Conservation (phyloP, 805 yeast genomes). For the Candida montana region DNA sequence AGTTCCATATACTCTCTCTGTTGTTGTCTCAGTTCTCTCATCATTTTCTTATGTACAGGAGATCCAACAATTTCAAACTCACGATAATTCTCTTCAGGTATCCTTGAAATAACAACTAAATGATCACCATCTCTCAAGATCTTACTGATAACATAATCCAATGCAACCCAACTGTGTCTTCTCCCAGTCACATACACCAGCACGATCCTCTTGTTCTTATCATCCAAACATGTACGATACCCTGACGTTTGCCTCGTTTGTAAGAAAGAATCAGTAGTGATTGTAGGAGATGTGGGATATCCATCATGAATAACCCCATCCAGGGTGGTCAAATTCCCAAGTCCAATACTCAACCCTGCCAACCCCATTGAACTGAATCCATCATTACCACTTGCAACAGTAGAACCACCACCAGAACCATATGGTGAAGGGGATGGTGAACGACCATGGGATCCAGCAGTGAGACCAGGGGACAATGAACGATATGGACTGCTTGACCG, state of each 20-base stretch:
- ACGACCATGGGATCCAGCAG: slow-evolving; percentile 1
- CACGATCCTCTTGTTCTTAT: slow-evolving; percentile 38
- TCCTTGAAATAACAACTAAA: slow-evolving; percentile 55
- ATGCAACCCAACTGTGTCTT: slow-evolving; percentile 63
- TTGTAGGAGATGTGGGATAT: slow-evolving; percentile 19
- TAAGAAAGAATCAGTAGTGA: slow-evolving; percentile 14
- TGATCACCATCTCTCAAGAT: slow-evolving; percentile 62
- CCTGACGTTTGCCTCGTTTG: slow-evolving; percentile 3
- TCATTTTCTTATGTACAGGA: background rate
- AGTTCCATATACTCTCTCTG: background rate
- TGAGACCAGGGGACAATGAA: background rate
- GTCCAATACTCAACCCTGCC: background rate
- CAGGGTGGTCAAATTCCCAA: background rate
- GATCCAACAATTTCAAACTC: background rate
- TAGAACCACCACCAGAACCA: background rate
- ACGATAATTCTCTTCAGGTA: slow-evolving; percentile 22
- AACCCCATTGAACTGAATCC: background rate
- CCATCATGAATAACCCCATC: slow-evolving; percentile 18
- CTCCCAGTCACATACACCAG: slow-evolving; percentile 46
- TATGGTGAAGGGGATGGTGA: slow-evolving; percentile 14
- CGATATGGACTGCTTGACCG: background rate
- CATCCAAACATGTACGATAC: slow-evolving; percentile 1
- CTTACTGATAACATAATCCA: slow-evolving; percentile 60
- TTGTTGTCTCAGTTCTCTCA: background rate
- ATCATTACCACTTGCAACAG: background rate